phyloP scores from a whole-genome alignment of 1,284 basidiomycete species.

The Ustilago vetiveriae region DNA sequence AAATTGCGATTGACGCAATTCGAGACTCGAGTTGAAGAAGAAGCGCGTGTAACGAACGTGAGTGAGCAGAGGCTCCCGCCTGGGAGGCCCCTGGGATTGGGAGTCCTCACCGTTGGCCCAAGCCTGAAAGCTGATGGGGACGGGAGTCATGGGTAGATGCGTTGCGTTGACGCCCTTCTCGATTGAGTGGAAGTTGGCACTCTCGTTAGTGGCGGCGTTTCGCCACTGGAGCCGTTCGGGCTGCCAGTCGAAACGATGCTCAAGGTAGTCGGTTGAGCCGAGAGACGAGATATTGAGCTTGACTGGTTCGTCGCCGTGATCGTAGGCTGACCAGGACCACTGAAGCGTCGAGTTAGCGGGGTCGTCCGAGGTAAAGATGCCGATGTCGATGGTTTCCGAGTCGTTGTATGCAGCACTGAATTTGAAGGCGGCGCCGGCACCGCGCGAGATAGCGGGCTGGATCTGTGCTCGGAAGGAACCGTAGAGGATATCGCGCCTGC shows the following conservation, averaged over 20 bases:
- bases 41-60: conserved; percentile 55
- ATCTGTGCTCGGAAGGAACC: conserved; percentile 57
- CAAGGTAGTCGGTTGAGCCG: conserved; percentile 33
- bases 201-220: conserved; percentile 46
- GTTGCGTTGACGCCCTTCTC: conserved; percentile 39
- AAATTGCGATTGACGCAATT: conserved; percentile 46
- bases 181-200: conserved; percentile 36
- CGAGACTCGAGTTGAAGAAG: conserved; percentile 62
- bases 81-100: conserved; percentile 51
- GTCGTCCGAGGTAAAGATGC: conserved; percentile 42
- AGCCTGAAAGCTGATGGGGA: conserved; percentile 51
- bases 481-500: conserved; percentile 58
- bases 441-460: conserved; percentile 32
- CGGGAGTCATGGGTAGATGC: conserved; percentile 40
- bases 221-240: conserved; percentile 43
- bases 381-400: conserved; percentile 42
- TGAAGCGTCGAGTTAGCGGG: conserved; percentile 45
- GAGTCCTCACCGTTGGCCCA: conserved; percentile 55
- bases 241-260: conserved; percentile 61
- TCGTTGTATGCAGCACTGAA: conserved; percentile 54
- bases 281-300: conserved; percentile 47
- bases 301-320: conserved; percentile 33
- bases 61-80: conserved; percentile 34
- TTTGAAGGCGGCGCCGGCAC: conserved; percentile 46
- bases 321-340: conserved; percentile 52